These are phyloP conservation scores for Cyanidiococcus yangmingshanensis DNA, from an alignment of 23 red algal genomes.

Conservation along the genomic window DNA sequence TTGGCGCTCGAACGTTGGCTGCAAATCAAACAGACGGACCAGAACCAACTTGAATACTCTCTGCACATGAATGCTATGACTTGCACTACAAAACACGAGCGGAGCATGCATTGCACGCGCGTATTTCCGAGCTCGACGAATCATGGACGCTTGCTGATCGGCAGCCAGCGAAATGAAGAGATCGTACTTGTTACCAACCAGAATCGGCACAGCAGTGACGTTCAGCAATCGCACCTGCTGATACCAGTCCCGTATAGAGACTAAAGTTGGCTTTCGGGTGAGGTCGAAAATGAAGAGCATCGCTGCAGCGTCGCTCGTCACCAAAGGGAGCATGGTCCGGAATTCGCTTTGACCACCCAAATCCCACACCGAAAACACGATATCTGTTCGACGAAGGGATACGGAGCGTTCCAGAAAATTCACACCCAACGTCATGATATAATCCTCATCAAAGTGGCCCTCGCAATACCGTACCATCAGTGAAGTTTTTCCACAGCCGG, in stretches of 20 bases:
- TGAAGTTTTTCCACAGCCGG: constrained; percentile 24
- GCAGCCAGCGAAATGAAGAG: constrained; percentile 50
- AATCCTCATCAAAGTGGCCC: constrained; percentile 39
- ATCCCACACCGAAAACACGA: constrained; percentile 95
- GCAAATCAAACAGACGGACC: constrained; percentile 68
- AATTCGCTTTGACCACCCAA: constrained; percentile 86
- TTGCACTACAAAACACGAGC: constrained; percentile 72
- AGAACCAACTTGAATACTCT: constrained; percentile 93
- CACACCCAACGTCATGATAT: constrained; percentile 97
- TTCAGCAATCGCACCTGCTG: constrained; percentile 78
- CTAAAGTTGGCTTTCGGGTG: constrained; percentile 63
- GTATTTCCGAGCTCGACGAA: constrained; percentile 74
- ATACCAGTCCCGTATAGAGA: constrained; percentile 90
- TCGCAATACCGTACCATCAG: constrained; percentile 24
- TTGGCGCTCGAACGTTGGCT: constrained; percentile 14
- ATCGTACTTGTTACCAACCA: constrained; percentile 98
- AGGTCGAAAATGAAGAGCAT: constrained; percentile 99
- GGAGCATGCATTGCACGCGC: constrained; percentile 90
- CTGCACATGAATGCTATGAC: constrained; percentile 91
- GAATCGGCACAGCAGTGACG: constrained; percentile 70
- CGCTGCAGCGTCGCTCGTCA: constrained; percentile 69
- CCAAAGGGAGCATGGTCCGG: constrained; percentile 89
- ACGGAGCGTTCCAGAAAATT: constrained; percentile 99
- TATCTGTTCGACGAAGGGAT: constrained; percentile 47
- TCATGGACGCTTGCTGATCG: constrained; percentile 68